These are phyloP conservation scores for Endocalyx cinctus DNA, from an alignment of 2,329 filamentous ascomycete species.

Conservation along the genomic window DNA sequence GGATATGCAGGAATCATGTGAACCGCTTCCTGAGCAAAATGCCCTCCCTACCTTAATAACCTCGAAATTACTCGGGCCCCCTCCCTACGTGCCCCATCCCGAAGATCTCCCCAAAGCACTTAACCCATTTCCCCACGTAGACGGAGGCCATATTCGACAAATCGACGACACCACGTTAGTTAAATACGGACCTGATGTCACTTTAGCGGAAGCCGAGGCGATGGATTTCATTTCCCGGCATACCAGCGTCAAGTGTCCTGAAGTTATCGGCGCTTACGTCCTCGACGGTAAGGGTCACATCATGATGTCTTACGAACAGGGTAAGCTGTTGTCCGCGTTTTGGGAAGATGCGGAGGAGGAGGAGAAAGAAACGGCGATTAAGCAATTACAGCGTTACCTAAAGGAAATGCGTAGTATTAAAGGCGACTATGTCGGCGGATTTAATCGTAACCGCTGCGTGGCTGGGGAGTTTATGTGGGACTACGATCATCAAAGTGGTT, in stretches of 20 bases:
- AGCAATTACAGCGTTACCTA: conserved; percentile 1
- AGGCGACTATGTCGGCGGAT: conserved; percentile 7
- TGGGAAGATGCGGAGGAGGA: conserved; percentile 5
- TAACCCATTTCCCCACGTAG: conserved; percentile 2
- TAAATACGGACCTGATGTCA: conserved; percentile 4
- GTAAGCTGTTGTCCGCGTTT: conserved; percentile 2
- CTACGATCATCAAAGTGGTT: not conserved
- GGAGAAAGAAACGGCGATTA: conserved; percentile 6
- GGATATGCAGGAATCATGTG: too few relatives aligned
- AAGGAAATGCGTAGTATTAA: conserved; percentile 8
- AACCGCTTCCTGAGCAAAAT: not conserved
- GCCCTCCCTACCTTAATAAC: conserved; percentile 3
- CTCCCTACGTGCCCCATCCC: conserved; percentile 7
- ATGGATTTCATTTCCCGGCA: conserved; percentile 5
- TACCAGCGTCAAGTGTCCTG: conserved; percentile 7
- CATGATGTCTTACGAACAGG: conserved; percentile 8
- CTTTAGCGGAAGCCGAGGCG: conserved; percentile 6
- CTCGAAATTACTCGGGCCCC: conserved; percentile 4
- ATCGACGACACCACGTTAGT: conserved; percentile 5
- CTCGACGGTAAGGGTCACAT: conserved; percentile 4
- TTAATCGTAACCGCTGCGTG: conserved; percentile 5
- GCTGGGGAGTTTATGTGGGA: conserved; percentile 6
- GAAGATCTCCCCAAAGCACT: conserved; percentile 2
- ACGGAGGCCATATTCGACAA: conserved; percentile 3
- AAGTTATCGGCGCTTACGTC: conserved; percentile 7